These are phyloP conservation scores for Bipolaris sorokiniana DNA, from an alignment of 2,329 filamentous ascomycete species.

Conservation along the genomic window DNA sequence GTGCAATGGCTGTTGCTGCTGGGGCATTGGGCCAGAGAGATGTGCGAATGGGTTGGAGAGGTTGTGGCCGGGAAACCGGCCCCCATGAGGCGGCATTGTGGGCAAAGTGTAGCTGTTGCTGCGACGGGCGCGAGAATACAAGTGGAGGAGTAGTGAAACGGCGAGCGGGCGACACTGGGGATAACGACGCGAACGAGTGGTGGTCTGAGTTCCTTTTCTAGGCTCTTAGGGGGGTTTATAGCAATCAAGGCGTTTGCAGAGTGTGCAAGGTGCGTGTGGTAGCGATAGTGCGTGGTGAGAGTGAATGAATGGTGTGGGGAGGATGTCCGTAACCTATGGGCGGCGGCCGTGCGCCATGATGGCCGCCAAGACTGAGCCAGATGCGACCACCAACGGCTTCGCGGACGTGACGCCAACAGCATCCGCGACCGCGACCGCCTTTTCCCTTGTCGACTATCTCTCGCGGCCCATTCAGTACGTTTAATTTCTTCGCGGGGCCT, in stretches of 20 bases:
- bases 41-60: constrained; percentile 66
- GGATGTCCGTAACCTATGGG: constrained; percentile 1
- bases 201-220: too few species aligned
- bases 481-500: not conserved
- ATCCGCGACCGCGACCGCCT: constrained; percentile 24
- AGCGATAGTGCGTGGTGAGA: constrained; percentile 3
- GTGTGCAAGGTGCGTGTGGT: not conserved
- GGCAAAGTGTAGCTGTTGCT: constrained; percentile 27
- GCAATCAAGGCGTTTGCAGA: not conserved
- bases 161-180: not conserved
- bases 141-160: not conserved
- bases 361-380: constrained; percentile 20
- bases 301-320: constrained; percentile 13
- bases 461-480: constrained; percentile 38
- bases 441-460: constrained; percentile 22
- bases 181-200: not conserved
- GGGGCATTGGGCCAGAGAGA: constrained; percentile 53
- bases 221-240: too few species aligned
- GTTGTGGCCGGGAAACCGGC: constrained; percentile 64
- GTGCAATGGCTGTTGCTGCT: constrained; percentile 50
- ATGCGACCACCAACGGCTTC: constrained; percentile 21
- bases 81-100: constrained; percentile 64
- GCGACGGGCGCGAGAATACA: constrained; percentile 17
- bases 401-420: constrained; percentile 30
- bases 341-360: constrained; percentile 18